These are phyloP conservation scores for Hyphopichia pseudoburtonii DNA, from an alignment of 1,139 yeast species.

Conservation along the genomic window DNA sequence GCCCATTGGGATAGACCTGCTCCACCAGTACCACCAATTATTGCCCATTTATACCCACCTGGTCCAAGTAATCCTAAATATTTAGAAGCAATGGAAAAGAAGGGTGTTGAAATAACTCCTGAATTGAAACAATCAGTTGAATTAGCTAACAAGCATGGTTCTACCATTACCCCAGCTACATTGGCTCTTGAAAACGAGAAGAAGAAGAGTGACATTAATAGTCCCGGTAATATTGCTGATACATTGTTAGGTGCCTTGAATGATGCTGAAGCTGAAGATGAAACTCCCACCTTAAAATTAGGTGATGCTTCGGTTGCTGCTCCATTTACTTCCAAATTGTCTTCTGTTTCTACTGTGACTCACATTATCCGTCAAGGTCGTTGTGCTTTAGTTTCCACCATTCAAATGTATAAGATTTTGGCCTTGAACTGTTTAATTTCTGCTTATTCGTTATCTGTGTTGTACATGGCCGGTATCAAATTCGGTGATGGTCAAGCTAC, in stretches of 20 bases:
- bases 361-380: constrained; percentile 97
- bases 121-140: constrained; percentile 64
- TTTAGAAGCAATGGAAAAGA: constrained; percentile 78
- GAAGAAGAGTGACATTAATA: constrained; percentile 26
- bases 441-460: constrained; percentile 91
- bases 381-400: constrained; percentile 95
- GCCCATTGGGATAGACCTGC: constrained; percentile 77
- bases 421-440: constrained; percentile 96
- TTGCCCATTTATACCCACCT: constrained; percentile 96
- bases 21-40: constrained; percentile 82
- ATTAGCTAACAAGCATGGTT: constrained; percentile 42
- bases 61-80: constrained; percentile 91
- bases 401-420: constrained; percentile 97
- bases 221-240: constrained; percentile 65
- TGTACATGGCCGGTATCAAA: constrained; percentile 95
- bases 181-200: too few species aligned
- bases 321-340: constrained; percentile 92
- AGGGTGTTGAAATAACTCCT: constrained; percentile 71
- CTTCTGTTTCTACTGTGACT: constrained; percentile 90
- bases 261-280: constrained; percentile 72
- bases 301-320: constrained; percentile 99
- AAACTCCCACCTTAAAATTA: constrained; percentile 88
- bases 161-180: constrained; percentile 27
- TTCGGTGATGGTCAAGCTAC: constrained; percentile 98
- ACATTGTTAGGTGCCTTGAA: constrained; percentile 68